Conservation (phyloP, 148 eudicot genomes). For the Dianthus caryophyllus region DNA sequence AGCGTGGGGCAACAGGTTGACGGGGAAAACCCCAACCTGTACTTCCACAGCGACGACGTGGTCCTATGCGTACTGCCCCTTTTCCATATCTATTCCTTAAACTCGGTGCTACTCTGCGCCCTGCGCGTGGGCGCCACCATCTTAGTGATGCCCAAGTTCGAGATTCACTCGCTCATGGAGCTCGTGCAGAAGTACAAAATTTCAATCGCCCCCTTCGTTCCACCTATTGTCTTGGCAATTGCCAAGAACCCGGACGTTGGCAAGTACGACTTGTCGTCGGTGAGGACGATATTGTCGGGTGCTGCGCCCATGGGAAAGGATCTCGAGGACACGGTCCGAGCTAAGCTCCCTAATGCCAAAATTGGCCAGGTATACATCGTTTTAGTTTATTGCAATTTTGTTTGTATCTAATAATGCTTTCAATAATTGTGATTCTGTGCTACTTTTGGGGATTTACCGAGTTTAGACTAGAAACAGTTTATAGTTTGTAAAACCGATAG, state of each 20-base stretch:
- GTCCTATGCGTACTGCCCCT: slow-evolving; percentile 74
- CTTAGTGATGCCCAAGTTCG: slow-evolving; percentile 73
- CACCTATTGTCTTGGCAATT: slow-evolving; percentile 71
- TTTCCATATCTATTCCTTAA: slow-evolving; percentile 74
- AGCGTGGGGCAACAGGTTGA: slow-evolving; percentile 86
- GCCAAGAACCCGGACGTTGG: slow-evolving; percentile 61
- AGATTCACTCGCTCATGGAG: slow-evolving; percentile 56
- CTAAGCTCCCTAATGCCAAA: slow-evolving; percentile 66
- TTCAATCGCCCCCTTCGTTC: slow-evolving; percentile 79
- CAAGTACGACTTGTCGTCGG: slow-evolving; percentile 60
- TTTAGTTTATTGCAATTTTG: not conserved
- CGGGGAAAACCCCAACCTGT: slow-evolving; percentile 78
- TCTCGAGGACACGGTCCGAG: slow-evolving; percentile 58
- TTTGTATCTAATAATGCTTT: too few species aligned
- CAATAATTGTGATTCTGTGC: too few species aligned
- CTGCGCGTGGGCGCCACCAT: slow-evolving; percentile 65
- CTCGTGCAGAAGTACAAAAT: slow-evolving; percentile 60
- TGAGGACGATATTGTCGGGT: slow-evolving; percentile 63
- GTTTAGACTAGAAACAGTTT: too few species aligned
- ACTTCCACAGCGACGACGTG: slow-evolving; percentile 55
- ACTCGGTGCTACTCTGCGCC: slow-evolving; percentile 64
- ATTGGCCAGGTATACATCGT: slow-evolving; percentile 67
- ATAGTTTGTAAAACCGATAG: too few species aligned
- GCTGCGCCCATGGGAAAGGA: slow-evolving; percentile 94
- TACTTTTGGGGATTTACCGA: too few species aligned